These are phyloP conservation scores for Panaeolus cyanescens DNA, from an alignment of 768 basidiomycete genomes.

Conservation along the genomic window DNA sequence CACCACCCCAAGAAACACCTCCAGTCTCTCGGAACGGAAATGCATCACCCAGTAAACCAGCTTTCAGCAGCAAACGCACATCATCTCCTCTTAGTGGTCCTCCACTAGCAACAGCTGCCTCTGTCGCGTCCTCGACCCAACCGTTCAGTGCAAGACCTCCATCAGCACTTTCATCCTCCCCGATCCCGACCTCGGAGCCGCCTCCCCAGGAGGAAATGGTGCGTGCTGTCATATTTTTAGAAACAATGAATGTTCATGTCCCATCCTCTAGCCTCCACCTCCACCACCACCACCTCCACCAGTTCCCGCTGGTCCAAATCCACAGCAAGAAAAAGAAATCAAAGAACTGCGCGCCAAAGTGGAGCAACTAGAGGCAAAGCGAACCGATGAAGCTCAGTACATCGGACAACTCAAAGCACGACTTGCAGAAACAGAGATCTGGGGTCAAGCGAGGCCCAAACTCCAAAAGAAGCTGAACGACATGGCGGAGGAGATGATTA, in stretches of 20 bases:
- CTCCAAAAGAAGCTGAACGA: constrained; percentile 85
- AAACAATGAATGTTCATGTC: neutral
- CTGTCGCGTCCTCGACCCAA: neutral
- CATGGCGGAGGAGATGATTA: constrained; percentile 78
- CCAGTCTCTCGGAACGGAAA: constrained; percentile 32
- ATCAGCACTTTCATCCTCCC: constrained; percentile 19
- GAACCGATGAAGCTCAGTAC: constrained; percentile 82
- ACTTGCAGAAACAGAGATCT: constrained; percentile 82
- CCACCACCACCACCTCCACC: constrained; percentile 24
- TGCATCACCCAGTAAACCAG: constrained; percentile 23
- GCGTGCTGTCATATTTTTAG: neutral
- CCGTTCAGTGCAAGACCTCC: constrained; percentile 12
- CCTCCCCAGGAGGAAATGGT: neutral
- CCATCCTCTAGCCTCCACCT: constrained; percentile 2
- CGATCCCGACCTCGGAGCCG: constrained; percentile 10
- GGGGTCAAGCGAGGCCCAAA: constrained; percentile 85
- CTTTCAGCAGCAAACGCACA: constrained; percentile 31
- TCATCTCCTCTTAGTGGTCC: constrained; percentile 40
- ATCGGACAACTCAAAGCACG: constrained; percentile 84
- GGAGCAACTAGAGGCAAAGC: constrained; percentile 83
- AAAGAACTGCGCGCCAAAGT: constrained; percentile 85
- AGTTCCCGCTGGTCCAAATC: constrained; percentile 26
- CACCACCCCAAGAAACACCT: constrained; percentile 38
- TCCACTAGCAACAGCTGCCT: constrained; percentile 18
- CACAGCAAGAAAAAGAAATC: constrained; percentile 58